phyloP scores from a whole-genome alignment of 2,329 filamentous ascomycete genomes.

The Leptographium procerum region DNA sequence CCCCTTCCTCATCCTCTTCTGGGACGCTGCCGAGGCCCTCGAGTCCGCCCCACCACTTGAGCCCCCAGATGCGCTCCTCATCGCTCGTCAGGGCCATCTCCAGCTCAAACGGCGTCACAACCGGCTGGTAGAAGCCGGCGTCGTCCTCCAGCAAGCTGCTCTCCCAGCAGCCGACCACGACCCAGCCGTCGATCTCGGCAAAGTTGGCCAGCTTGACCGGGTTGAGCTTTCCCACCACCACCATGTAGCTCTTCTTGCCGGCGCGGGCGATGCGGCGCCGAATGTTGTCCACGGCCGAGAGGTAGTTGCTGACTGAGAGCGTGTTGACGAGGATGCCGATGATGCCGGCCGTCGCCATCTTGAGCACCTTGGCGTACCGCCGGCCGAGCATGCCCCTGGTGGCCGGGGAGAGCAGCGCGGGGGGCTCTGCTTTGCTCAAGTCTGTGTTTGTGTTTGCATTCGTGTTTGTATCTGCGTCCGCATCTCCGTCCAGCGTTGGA shows the following conservation, averaged over 20 bases:
- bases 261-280: conserved; percentile 61
- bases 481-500: conserved; percentile 24
- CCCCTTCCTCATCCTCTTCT: conserved; percentile 13
- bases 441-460: too few species aligned
- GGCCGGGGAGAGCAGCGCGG: conserved; percentile 21
- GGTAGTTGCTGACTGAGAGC: conserved; percentile 81
- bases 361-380: conserved; percentile 77
- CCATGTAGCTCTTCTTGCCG: conserved; percentile 90
- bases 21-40: conserved; percentile 40
- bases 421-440: background rate
- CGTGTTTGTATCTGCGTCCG: background rate
- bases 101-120: conserved; percentile 93
- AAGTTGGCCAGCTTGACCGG: conserved; percentile 95
- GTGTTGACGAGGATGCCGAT: conserved; percentile 96
- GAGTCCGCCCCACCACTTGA: conserved; percentile 82
- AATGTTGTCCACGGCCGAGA: conserved; percentile 65
- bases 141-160: conserved; percentile 83
- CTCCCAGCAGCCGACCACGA: conserved; percentile 97
- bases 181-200: conserved; percentile 89
- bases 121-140: conserved; percentile 68
- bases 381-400: conserved; percentile 56
- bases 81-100: conserved; percentile 66
- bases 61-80: conserved; percentile 69
- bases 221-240: conserved; percentile 94
- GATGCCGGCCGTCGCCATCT: conserved; percentile 67